These are phyloP conservation scores for Selenicereus undatus DNA, from an alignment of 148 eudicot genomes.

Conservation along the genomic window DNA sequence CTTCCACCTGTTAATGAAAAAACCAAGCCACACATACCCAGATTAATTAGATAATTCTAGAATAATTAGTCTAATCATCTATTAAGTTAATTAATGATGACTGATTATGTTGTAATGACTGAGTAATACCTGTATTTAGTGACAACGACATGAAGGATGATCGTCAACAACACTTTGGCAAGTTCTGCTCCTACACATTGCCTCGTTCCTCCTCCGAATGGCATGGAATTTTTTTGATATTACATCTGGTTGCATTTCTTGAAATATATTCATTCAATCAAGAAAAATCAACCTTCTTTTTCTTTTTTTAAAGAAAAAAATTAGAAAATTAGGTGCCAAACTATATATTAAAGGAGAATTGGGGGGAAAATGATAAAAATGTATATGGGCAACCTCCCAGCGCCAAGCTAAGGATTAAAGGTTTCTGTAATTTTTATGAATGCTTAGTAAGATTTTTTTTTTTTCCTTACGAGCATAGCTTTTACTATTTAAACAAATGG, in stretches of 20 bases:
- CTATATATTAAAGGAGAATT: too few relatives aligned
- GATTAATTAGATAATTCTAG: background rate
- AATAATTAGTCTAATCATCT: background rate
- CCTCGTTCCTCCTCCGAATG: background rate
- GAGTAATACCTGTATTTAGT: background rate
- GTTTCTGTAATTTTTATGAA: too few relatives aligned
- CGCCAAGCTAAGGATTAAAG: too few relatives aligned
- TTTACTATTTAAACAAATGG: too few relatives aligned
- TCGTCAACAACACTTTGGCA: background rate
- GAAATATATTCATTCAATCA: background rate
- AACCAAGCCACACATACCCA: background rate
- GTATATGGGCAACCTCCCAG: slow-evolving; percentile 35
- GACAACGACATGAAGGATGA: background rate
- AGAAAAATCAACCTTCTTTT: too few relatives aligned
- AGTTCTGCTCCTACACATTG: background rate
- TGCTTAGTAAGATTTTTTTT: too few relatives aligned
- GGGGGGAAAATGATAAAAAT: too few relatives aligned
- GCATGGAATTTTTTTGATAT: background rate
- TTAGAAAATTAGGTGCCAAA: too few relatives aligned
- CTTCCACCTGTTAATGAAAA: background rate
- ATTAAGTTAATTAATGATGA: too few relatives aligned
- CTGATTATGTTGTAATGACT: too few relatives aligned
- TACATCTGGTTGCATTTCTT: background rate
- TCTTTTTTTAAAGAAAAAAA: too few relatives aligned
- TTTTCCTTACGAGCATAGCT: too few relatives aligned